Base-by-base conservation (phyloP, 1,284 basidiomycete species). In the Moesziomyces antarcticus region DNA sequence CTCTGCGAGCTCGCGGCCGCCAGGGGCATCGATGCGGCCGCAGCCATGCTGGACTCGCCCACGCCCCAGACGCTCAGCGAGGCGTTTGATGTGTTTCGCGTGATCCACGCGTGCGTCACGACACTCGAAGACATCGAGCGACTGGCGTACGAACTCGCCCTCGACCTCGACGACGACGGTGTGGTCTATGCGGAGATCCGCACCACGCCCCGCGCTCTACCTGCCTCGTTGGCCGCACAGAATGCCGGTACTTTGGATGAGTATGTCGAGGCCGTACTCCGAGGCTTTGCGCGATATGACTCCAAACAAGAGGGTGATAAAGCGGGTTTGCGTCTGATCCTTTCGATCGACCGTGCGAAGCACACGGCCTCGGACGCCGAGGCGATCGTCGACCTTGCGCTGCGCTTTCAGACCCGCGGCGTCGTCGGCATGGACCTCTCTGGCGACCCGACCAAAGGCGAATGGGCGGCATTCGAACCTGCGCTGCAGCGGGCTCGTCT, bases 121-220 rank as follows among this genome's bases (percentile, higher is more conserved):
- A 69, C 60, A 3, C 42, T 59, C 5, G 8, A 50, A 22, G 50
- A 63, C 33, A 53, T 77, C 2, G 48, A 59, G 20, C 22, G 68
- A 18, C 22, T 75, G 14, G 66, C 73, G 11, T 50, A 25, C 21
- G 75, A 77, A 37, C 21, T 77, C 0, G 53, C 56, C 1, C 25
- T 64, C 22, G 75, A 77, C 27, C 4, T 72, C 25, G 61, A 66
- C 37, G 37, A n/a, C 3, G 73, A 75, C 42, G 69, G 73, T 3
- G 69, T 77, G 13, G 62, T 69, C 6, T 77, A 77, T 45, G 69
- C 58, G 14, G 75, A 77, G 61, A 60, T 75, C 20, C 50, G 75
- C 2, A 75, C 64, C 6, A 77, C 75, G 10, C 75, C 72, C 10
- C 33, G 72, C 0, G 47, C 16, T 1, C 47, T 65, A 40, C 11